Evolutionary conservation across 164 flowering plant species (phyloP).

Genomic region (Vitis rupestris): DNA sequence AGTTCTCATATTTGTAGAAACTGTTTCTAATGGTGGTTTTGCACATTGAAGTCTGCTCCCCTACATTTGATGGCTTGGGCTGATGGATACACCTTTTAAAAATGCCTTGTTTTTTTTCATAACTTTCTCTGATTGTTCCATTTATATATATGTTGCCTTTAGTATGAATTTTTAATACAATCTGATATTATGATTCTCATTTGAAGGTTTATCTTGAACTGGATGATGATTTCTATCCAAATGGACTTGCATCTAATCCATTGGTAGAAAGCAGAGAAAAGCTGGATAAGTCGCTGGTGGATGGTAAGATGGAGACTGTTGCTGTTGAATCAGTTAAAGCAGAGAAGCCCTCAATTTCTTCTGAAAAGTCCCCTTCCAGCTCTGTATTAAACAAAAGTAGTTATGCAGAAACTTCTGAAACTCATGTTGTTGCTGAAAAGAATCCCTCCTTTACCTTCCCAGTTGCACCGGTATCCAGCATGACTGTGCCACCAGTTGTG

Average conservation of each 20-base stretch:
- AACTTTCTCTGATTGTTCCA: neutral
- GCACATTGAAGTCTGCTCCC: too few relatives aligned
- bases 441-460: conserved; percentile 21
- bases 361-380: conserved; percentile 27
- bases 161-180: too few relatives aligned
- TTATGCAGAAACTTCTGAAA: conserved; percentile 25
- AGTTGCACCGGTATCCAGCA: conserved; percentile 17
- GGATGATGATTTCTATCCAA: conserved; percentile 49
- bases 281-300: conserved; percentile 11
- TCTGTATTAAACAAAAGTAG: conserved; percentile 9
- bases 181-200: neutral
- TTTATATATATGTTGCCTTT: neutral
- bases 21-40: too few relatives aligned
- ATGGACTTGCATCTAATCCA: conserved; percentile 24
- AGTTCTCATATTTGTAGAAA: too few relatives aligned
- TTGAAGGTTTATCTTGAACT: conserved; percentile 64
- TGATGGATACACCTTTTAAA: too few relatives aligned
- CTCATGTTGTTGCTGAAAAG: conserved; percentile 22
- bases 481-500: conserved; percentile 15
- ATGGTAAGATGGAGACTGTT: conserved; percentile 9
- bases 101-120: neutral
- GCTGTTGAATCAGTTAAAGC: conserved; percentile 18
- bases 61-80: too few relatives aligned
- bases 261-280: conserved; percentile 22
- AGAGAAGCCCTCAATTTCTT: conserved; percentile 21